phyloP scores from a whole-genome alignment of 768 basidiomycete species.

The Tylopilus intermedius region DNA sequence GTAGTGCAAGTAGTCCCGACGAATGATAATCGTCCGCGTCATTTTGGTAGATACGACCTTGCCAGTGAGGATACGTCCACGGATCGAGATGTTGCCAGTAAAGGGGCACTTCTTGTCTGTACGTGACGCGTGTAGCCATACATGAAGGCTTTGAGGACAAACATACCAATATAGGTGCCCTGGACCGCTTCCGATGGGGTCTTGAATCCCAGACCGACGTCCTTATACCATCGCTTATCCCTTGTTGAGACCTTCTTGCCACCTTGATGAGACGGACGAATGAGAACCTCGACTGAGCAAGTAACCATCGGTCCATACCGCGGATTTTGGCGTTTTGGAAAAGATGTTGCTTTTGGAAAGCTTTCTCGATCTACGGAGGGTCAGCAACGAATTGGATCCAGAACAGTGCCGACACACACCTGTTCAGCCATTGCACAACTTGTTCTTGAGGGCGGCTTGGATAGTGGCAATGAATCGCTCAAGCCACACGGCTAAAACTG shows the following conservation, averaged over 20 bases:
- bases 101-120: constrained; percentile 99
- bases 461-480: background rate
- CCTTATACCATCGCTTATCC: constrained; percentile 99
- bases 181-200: constrained; percentile 93
- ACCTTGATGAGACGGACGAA: constrained; percentile 34
- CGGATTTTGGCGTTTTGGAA: constrained; percentile 96
- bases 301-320: constrained; percentile 51
- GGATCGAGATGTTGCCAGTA: constrained; percentile 94
- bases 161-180: constrained; percentile 92
- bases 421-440: constrained; percentile 54
- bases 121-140: background rate
- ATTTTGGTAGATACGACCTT: constrained; percentile 99
- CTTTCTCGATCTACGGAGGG: constrained; percentile 78
- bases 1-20: constrained; percentile 91
- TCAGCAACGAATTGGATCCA: background rate
- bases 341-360: constrained; percentile 95
- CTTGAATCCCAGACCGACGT: constrained; percentile 95
- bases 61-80: constrained; percentile 97
- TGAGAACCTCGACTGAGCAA: constrained; percentile 7
- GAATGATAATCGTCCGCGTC: constrained; percentile 97
- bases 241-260: constrained; percentile 91
- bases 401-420: constrained; percentile 31
- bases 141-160: background rate
- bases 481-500: constrained; percentile 39
- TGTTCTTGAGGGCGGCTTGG: constrained; percentile 7